Evolutionary conservation across 768 basidiomycete genomes (phyloP).

Genomic region (Tylopilus intermedius): DNA sequence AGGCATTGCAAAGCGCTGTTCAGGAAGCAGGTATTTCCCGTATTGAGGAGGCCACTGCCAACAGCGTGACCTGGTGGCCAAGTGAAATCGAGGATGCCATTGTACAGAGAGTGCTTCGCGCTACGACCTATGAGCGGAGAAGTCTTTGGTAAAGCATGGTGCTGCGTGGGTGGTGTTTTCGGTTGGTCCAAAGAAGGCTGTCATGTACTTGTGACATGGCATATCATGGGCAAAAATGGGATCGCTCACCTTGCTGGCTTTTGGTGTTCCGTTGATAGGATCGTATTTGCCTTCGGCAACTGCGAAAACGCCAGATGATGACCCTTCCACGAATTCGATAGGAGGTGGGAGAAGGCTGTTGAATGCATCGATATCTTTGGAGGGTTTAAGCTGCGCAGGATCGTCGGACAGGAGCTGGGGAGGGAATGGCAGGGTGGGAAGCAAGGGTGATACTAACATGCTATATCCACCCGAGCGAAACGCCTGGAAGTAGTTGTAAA

Average conservation of each 20-base stretch:
- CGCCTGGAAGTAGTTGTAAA: neutral
- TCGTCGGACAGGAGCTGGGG: slow-evolving; percentile 48
- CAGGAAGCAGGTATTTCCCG: slow-evolving; percentile 92
- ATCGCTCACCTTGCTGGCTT: slow-evolving; percentile 44
- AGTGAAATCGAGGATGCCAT: slow-evolving; percentile 51
- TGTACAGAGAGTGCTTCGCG: slow-evolving; percentile 41
- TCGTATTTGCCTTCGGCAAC: slow-evolving; percentile 74
- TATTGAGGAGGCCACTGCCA: slow-evolving; percentile 73
- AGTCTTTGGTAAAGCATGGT: slow-evolving; percentile 27
- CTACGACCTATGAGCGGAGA: slow-evolving; percentile 20
- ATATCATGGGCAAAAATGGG: neutral
- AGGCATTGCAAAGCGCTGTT: slow-evolving; percentile 94
- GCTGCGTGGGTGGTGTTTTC: slow-evolving; percentile 24
- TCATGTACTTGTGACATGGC: neutral
- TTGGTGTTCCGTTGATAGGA: slow-evolving; percentile 70
- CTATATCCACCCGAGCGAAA: slow-evolving; percentile 20
- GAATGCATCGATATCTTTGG: slow-evolving; percentile 69
- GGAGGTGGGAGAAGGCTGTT: slow-evolving; percentile 76
- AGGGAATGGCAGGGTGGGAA: slow-evolving; percentile 50
- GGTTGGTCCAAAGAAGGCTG: slow-evolving; percentile 17
- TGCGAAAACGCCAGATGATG: slow-evolving; percentile 69
- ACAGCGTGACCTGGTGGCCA: slow-evolving; percentile 52
- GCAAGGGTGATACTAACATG: slow-evolving; percentile 68
- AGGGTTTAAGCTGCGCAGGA: slow-evolving; percentile 54
- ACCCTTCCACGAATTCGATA: slow-evolving; percentile 80